These are phyloP conservation scores for Jacaranda copaia DNA, from an alignment of 257 asterid genomes.

Conservation along the genomic window DNA sequence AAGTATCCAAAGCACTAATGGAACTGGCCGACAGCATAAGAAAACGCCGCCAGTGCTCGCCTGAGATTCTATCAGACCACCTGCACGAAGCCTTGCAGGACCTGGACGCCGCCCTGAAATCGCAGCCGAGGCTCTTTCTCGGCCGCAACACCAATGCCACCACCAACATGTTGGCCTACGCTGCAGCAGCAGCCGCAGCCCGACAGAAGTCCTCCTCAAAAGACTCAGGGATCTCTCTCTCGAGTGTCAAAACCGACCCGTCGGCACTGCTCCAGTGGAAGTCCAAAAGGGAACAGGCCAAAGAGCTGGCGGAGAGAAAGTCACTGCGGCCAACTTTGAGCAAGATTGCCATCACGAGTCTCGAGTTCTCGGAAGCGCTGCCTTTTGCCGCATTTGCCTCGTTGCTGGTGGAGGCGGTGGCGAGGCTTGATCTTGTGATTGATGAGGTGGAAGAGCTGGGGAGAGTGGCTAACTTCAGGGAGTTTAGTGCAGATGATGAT, in stretches of 20 bases:
- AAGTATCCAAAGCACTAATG: slow-evolving; percentile 71
- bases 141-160: slow-evolving; percentile 48
- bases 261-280: slow-evolving; percentile 69
- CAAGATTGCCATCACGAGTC: slow-evolving; percentile 73
- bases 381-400: slow-evolving; percentile 97
- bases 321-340: slow-evolving; percentile 75
- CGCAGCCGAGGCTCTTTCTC: slow-evolving; percentile 79
- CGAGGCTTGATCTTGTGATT: slow-evolving; percentile 85
- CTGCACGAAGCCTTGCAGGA: slow-evolving; percentile 89
- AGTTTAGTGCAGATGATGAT: slow-evolving; percentile 59
- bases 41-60: slow-evolving; percentile 80
- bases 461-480: slow-evolving; percentile 73
- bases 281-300: slow-evolving; percentile 53
- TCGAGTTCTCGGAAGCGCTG: slow-evolving; percentile 87
- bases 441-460: slow-evolving; percentile 94
- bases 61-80: slow-evolving; percentile 79
- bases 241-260: slow-evolving; percentile 73
- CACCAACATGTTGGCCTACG: slow-evolving; percentile 52
- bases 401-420: slow-evolving; percentile 82
- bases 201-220: slow-evolving; percentile 37
- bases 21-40: slow-evolving; percentile 80
- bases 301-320: slow-evolving; percentile 50
- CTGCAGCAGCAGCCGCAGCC: slow-evolving; percentile 47
- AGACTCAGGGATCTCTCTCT: slow-evolving; percentile 41
- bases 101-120: slow-evolving; percentile 70